A percentile compares a stretch with the other conserved stretches of the same genome.
These are phyloP conservation scores for Parmelia sp. DNA, from an alignment of 495 filamentous ascomycete species.

Conservation along the genomic window DNA sequence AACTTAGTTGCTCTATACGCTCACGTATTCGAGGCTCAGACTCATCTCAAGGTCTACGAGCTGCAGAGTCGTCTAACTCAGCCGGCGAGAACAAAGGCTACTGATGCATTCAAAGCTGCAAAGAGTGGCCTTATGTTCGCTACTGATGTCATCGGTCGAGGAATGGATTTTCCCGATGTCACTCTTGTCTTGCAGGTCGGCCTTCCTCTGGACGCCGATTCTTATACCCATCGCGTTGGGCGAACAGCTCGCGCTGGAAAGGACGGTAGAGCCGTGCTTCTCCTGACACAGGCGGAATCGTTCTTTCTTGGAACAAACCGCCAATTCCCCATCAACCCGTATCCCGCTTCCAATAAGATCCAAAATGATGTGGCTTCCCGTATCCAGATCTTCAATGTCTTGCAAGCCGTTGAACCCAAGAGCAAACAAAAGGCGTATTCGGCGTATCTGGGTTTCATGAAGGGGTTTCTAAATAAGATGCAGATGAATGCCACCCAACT, in stretches of 20 bases:
- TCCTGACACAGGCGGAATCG: slow-evolving; percentile 53
- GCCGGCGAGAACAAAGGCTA: slow-evolving; percentile 48
- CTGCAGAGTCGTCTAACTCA: slow-evolving; percentile 58
- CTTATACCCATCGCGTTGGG: slow-evolving; percentile 86
- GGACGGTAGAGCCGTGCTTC: slow-evolving; percentile 59
- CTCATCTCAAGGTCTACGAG: slow-evolving; percentile 44
- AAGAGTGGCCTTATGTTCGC: slow-evolving; percentile 54
- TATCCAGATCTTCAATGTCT: slow-evolving; percentile 26
- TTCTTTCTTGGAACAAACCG: slow-evolving; percentile 53
- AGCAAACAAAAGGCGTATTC: slow-evolving; percentile 51
- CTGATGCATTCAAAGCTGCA: slow-evolving; percentile 54
- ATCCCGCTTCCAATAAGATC: slow-evolving; percentile 40
- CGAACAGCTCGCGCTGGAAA: slow-evolving; percentile 62
- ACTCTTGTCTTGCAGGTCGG: slow-evolving; percentile 85
- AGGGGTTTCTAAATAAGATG: slow-evolving; percentile 37
- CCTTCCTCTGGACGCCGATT: slow-evolving; percentile 61
- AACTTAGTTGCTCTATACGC: slow-evolving; percentile 53
- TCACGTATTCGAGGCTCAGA: slow-evolving; percentile 41
- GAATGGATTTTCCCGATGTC: slow-evolving; percentile 94
- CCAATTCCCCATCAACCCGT: slow-evolving; percentile 49
- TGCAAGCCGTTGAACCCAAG: slow-evolving; percentile 41
- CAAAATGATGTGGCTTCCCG: slow-evolving; percentile 21
- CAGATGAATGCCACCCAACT: slow-evolving; percentile 38
- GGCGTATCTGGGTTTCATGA: slow-evolving; percentile 49
- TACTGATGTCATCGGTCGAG: slow-evolving; percentile 64